These are phyloP conservation scores for Colletotrichum tofieldiae DNA, from an alignment of 2,329 filamentous ascomycete genomes.

Conservation along the genomic window DNA sequence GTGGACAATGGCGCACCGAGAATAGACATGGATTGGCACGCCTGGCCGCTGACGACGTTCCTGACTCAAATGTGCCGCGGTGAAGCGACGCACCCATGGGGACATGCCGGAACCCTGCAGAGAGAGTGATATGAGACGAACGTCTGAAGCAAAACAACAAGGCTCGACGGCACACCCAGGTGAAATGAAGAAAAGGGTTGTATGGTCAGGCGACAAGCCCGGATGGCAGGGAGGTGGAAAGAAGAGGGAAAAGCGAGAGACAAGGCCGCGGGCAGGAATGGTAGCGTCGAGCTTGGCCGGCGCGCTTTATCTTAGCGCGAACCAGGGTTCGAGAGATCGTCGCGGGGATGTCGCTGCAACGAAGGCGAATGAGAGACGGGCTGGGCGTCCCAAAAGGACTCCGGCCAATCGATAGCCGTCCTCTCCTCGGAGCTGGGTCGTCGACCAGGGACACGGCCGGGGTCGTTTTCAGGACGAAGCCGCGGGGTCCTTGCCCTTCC, in stretches of 20 bases:
- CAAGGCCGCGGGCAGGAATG: slow-evolving; percentile 10
- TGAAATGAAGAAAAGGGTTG: neutral
- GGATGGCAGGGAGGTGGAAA: neutral
- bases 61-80: neutral
- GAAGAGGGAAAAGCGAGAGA: slow-evolving; percentile 11
- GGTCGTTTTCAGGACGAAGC: slow-evolving; percentile 11
- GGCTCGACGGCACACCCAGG: slow-evolving; percentile 3
- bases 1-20: slow-evolving; percentile 3
- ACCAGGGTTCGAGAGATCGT: slow-evolving; percentile 39
- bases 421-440: neutral
- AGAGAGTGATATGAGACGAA: slow-evolving; percentile 35
- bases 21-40: slow-evolving; percentile 11
- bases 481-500: slow-evolving; percentile 35
- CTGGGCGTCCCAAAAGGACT: slow-evolving; percentile 29
- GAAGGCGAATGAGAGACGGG: slow-evolving; percentile 39
- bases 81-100: slow-evolving; percentile 2
- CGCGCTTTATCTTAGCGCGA: slow-evolving; percentile 37
- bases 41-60: slow-evolving; percentile 16
- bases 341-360: slow-evolving; percentile 38
- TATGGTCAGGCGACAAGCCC: slow-evolving; percentile 14
- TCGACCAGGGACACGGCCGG: slow-evolving; percentile 26
- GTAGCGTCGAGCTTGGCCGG: slow-evolving; percentile 18
- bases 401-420: slow-evolving; percentile 38
- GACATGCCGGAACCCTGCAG: slow-evolving; percentile 17
- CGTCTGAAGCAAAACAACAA: slow-evolving; percentile 26